Conservation (phyloP, 306 rosid genomes). For the Cucurbita ficifolia region DNA sequence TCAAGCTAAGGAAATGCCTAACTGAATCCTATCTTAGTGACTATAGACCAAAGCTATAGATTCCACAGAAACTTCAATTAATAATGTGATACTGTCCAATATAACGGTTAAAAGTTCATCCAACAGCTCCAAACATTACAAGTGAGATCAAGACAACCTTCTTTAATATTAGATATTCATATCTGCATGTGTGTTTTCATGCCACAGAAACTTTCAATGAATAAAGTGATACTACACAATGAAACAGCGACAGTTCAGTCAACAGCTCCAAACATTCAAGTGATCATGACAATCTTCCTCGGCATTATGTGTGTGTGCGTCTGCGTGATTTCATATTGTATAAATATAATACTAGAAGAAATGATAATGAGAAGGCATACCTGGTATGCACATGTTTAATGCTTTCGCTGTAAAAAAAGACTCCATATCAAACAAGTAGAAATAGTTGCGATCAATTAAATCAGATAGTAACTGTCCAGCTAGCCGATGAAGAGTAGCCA, state of each 20-base stretch:
- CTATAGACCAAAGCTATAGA: not conserved
- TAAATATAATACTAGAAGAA: not conserved
- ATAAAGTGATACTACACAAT: not conserved
- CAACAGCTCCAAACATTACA: not conserved
- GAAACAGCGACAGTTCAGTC: not conserved
- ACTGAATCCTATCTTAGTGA: too few relatives aligned
- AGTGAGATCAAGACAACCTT: too few relatives aligned
- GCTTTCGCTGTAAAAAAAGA: conserved; percentile 98
- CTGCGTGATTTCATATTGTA: not conserved
- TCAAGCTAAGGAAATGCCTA: not conserved
- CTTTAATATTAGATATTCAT: too few relatives aligned
- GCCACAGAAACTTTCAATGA: too few relatives aligned
- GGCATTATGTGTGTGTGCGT: not conserved
- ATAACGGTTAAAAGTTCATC: not conserved
- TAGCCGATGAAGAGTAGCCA: conserved; percentile 97
- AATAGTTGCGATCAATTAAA: conserved; percentile 85
- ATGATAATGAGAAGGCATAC: conserved; percentile 17
- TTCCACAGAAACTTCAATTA: not conserved
- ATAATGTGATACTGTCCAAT: not conserved
- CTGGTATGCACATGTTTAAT: conserved; percentile 97
- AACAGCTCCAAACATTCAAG: not conserved
- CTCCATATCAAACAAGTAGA: conserved; percentile 99
- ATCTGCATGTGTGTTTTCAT: too few relatives aligned
- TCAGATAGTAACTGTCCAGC: conserved; percentile 97
- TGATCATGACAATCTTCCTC: not conserved